Evolutionary conservation across 768 basidiomycete genomes (phyloP).

Genomic region (Royoungia palumana): DNA sequence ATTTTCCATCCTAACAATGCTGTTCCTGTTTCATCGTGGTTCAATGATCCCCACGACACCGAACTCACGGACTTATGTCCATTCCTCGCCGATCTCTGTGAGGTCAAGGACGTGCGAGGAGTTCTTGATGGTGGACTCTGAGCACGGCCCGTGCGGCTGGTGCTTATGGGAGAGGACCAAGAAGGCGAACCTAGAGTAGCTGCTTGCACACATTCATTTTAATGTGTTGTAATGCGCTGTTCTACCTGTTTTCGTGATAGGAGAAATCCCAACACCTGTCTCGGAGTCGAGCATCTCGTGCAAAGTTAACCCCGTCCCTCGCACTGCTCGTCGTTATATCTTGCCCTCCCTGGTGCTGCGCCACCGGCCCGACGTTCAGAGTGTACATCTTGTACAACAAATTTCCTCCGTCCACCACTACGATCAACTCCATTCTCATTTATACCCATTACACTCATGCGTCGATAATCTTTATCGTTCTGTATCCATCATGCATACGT

Average conservation of each 20-base stretch:
- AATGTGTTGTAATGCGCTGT: conserved; percentile 29
- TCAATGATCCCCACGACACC: conserved; percentile 98
- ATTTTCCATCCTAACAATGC: conserved; percentile 99
- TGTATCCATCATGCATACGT: conserved; percentile 34
- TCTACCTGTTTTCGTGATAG: conserved; percentile 27
- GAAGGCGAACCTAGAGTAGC: conserved; percentile 13
- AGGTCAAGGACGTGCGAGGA: conserved; percentile 87
- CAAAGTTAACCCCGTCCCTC: conserved; percentile 1
- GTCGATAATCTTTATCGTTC: conserved; percentile 30
- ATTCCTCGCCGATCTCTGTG: conserved; percentile 84
- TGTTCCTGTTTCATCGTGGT: conserved; percentile 98
- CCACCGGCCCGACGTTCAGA: conserved; percentile 10
- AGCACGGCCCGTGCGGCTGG: conserved; percentile 23
- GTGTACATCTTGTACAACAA: conserved; percentile 24
- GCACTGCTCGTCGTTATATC: background rate
- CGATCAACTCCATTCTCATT: conserved; percentile 12
- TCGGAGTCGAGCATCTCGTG: conserved; percentile 13
- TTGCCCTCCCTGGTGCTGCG: conserved; percentile 4
- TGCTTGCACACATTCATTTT: conserved; percentile 23
- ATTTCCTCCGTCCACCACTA: conserved; percentile 7
- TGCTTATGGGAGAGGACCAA: conserved; percentile 19
- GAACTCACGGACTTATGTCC: conserved; percentile 94
- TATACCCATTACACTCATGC: conserved; percentile 29
- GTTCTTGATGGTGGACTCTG: conserved; percentile 84
- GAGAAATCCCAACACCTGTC: conserved; percentile 26